Evolutionary conservation across 2,329 filamentous ascomycete genomes (phyloP), one percentile per base, ranked within the genome.

Genomic region (Microsporum audouinii): DNA sequence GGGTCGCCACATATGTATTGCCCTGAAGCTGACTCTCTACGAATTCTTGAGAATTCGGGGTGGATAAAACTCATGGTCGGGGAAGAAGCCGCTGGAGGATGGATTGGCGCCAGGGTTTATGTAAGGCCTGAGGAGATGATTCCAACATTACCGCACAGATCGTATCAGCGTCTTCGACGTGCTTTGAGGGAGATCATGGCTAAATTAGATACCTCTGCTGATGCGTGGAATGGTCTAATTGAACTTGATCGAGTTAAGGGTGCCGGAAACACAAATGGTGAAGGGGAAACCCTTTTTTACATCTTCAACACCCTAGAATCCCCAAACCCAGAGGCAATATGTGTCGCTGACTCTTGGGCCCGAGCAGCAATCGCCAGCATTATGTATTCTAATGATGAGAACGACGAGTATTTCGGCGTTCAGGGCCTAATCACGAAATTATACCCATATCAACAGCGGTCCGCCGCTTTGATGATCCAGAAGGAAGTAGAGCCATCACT

Each of bases 391-490:
- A 59, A 61, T 14, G 51, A 63, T 2, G 63, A 65, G 36, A 58
- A 61, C 38, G 53, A 53, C 14, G 58, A 53, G 6, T 62, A 63
- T 23, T 31, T 38, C n/a, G 59, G 65, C 14, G 67, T 76, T 4
- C 53, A 67, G 57, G 73, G 76, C 36, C 69, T 79, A 31, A 74
- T 75, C 61, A 88, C 89, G 0, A 75, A 75, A 0, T 76, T 96
- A 0, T 88, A 94, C 69, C 80, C 82, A 0, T 95, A 95, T 67
- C 92, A 97, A 71, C 81, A 86, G 58, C 82, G 87, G 51, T 92
- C 91, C 0, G 87, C 88, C 0, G 89, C 88, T 2, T 71, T 87
- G 33, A 96, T 97, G 91, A 75, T 96, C 17, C 87, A 94, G 70
- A 85, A 87, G 59, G 92, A 97, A 72, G 74, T 80, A 4, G 80